Evolutionary conservation across 148 eudicot genomes (phyloP).

Genomic region (Fagopyrum homotropicum): DNA sequence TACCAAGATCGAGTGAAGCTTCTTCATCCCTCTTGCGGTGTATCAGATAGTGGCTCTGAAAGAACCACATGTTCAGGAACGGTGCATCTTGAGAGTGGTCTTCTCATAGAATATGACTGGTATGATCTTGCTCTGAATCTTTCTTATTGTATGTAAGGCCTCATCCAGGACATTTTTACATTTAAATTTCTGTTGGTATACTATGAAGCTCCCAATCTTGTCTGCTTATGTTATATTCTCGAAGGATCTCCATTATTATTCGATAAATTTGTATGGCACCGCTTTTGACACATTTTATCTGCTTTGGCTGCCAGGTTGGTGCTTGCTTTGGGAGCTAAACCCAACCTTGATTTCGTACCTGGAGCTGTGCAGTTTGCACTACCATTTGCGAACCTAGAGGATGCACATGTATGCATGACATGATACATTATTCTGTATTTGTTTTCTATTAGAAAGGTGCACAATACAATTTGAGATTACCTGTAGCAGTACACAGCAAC

Average conservation of each 20-base stretch:
- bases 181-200: background rate
- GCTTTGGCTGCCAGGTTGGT: constrained; percentile 98
- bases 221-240: background rate
- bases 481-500: background rate
- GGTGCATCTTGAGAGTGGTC: constrained; percentile 90
- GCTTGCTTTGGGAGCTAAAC: constrained; percentile 95
- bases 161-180: background rate
- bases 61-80: constrained; percentile 54
- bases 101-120: constrained; percentile 92
- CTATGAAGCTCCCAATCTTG: background rate
- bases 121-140: constrained; percentile 25
- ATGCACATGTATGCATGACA: constrained; percentile 64
- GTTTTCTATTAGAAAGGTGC: constrained; percentile 1
- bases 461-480: background rate
- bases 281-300: constrained; percentile 41
- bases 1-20: constrained; percentile 75
- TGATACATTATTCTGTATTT: background rate
- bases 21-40: constrained; percentile 50
- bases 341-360: constrained; percentile 75
- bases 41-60: constrained; percentile 31
- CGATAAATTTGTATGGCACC: constrained; percentile 6
- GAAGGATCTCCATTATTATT: background rate
- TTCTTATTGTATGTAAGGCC: background rate
- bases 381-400: constrained; percentile 87
- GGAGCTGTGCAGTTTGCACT: constrained; percentile 81